Percentiles rank a stretch among this genome's conserved stretches.
Evolutionary conservation across 192 early-diverging fungal genomes (phyloP).

Genomic region (Podila horticola): DNA sequence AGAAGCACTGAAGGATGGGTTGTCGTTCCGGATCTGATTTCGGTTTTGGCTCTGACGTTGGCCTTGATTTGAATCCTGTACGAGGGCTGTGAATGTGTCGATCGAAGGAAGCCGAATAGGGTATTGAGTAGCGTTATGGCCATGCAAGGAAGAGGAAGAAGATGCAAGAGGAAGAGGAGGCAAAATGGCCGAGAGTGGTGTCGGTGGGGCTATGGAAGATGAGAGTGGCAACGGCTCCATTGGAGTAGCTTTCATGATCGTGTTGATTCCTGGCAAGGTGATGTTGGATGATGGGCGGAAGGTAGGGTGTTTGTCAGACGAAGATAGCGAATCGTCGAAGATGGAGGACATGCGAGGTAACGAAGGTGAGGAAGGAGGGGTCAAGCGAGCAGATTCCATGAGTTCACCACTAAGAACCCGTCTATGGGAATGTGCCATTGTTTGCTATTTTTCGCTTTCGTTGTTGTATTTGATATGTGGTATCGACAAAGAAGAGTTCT

Average conservation of each 20-base stretch:
- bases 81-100: neutral
- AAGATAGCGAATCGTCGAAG: neutral
- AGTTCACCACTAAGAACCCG: neutral
- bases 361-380: neutral
- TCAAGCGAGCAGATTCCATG: neutral
- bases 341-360: neutral
- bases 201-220: neutral
- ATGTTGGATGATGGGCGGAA: neutral
- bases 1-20: neutral
- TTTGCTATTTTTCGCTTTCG: neutral
- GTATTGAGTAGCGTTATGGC: neutral
- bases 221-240: neutral
- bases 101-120: neutral
- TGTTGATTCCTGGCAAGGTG: neutral
- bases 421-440: neutral
- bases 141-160: neutral
- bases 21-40: too few species aligned
- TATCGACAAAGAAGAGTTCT: neutral
- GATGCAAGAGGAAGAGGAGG: neutral
- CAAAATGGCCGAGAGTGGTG: neutral
- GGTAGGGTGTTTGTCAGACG: neutral
- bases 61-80: too few species aligned
- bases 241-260: neutral
- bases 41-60: too few species aligned
- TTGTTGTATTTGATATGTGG: neutral